Conservation (phyloP, 2,329 filamentous ascomycete genomes). For the Leptodontidium sp. region DNA sequence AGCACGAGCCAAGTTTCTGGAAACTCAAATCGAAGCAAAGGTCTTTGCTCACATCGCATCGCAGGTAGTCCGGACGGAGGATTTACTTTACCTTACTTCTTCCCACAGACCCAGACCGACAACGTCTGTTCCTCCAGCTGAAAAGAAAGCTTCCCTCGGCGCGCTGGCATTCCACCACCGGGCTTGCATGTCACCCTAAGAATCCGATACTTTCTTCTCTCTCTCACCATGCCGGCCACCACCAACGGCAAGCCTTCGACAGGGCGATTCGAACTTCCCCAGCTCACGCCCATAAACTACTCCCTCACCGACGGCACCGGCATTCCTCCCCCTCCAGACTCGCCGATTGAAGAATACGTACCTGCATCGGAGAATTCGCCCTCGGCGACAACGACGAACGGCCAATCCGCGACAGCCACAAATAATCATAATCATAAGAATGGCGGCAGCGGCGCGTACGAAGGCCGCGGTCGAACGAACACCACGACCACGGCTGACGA, state of each 20-base stretch:
- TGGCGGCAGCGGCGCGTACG: constrained; percentile 27
- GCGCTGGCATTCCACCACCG: constrained; percentile 12
- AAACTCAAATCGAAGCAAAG: constrained; percentile 20
- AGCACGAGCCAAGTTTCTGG: constrained; percentile 33
- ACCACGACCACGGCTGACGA: constrained; percentile 19
- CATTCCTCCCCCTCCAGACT: constrained; percentile 47
- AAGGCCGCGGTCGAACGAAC: constrained; percentile 36
- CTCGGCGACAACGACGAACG: background rate
- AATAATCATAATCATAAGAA: background rate
- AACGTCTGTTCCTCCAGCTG: background rate
- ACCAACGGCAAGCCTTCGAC: constrained; percentile 42
- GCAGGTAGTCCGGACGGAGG: background rate
- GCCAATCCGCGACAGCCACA: constrained; percentile 28
- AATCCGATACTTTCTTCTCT: background rate
- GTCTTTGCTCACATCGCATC: background rate
- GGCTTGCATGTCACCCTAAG: constrained; percentile 12
- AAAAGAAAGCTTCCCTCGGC: constrained; percentile 3
- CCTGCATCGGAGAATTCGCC: constrained; percentile 24
- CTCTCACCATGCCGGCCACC: constrained; percentile 37
- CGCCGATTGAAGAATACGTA: constrained; percentile 44
- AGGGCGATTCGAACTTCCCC: constrained; percentile 46
- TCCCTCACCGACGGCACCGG: constrained; percentile 48
- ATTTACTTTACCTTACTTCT: constrained; percentile 10
- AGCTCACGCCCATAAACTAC: constrained; percentile 45
- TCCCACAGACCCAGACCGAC: constrained; percentile 3